Conservation (phyloP, 805 yeast genomes). For the Henningerozyma blattae region DNA sequence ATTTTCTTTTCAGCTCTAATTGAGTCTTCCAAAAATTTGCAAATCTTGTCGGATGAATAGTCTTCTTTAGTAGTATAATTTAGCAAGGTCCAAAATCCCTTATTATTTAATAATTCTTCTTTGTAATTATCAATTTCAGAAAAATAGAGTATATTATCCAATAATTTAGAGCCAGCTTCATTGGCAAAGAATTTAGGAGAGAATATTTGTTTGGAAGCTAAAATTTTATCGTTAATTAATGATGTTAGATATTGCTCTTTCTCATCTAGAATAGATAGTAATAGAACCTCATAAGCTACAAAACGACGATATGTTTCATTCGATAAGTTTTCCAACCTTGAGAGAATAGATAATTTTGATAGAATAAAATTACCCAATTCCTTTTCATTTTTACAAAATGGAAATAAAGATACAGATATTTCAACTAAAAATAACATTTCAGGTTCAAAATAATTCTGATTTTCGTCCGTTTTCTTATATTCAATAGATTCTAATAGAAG, state of each 20-base stretch:
- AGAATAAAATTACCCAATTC: constrained; percentile 11
- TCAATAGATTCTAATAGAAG: constrained; percentile 28
- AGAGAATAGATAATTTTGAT: constrained; percentile 5
- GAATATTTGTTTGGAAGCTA: constrained; percentile 17
- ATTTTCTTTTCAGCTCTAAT: constrained; percentile 9
- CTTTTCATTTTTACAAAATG: constrained; percentile 21
- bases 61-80: constrained; percentile 29
- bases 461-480: constrained; percentile 15
- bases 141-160: constrained; percentile 30
- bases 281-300: constrained; percentile 26
- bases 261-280: constrained; percentile 12
- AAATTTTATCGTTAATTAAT: constrained; percentile 13
- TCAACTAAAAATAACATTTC: constrained; percentile 39
- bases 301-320: constrained; percentile 15
- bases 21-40: background rate
- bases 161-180: constrained; percentile 32
- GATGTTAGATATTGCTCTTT: constrained; percentile 7
- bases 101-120: constrained; percentile 33
- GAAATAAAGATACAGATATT: constrained; percentile 17
- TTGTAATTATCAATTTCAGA: constrained; percentile 9
- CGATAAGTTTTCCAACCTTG: constrained; percentile 4
- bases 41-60: background rate
- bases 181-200: constrained; percentile 22
- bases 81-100: constrained; percentile 40
- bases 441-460: constrained; percentile 30